phyloP scores from a whole-genome alignment of 768 basidiomycete species.

The Pulveroboletus sp. region DNA sequence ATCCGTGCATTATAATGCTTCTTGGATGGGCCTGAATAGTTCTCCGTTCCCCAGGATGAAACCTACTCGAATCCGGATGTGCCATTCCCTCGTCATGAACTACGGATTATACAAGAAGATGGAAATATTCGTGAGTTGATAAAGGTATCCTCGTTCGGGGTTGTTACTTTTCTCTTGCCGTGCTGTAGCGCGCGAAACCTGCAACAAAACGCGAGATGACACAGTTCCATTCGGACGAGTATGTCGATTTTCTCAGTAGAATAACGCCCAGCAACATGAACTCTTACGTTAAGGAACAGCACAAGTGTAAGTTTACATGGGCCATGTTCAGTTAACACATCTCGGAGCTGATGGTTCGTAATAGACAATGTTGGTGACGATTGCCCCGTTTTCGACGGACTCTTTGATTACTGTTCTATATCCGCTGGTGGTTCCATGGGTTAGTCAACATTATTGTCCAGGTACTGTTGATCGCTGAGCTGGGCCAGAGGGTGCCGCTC shows the following conservation, averaged over 20 bases:
- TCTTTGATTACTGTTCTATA: slow-evolving; percentile 99
- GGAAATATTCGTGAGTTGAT: slow-evolving; percentile 91
- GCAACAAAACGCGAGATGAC: slow-evolving; percentile 99
- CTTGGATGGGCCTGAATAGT: not conserved
- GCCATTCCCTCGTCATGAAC: slow-evolving; percentile 99
- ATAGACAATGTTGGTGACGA: slow-evolving; percentile 97
- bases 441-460: slow-evolving; percentile 36
- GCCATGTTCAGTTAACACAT: not conserved
- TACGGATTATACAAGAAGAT: slow-evolving; percentile 99
- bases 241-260: slow-evolving; percentile 92
- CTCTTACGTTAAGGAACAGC: slow-evolving; percentile 88
- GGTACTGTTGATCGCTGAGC: slow-evolving; percentile 4
- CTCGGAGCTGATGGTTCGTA: not conserved
- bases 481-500: slow-evolving; percentile 86
- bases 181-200: slow-evolving; percentile 87
- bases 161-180: not conserved
- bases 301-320: slow-evolving; percentile 66
- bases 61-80: slow-evolving; percentile 98
- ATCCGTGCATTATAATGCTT: not conserved
- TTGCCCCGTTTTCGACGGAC: slow-evolving; percentile 96
- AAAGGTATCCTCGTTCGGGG: not conserved
- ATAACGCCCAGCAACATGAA: slow-evolving; percentile 97
- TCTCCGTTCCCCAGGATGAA: slow-evolving; percentile 65
- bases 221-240: slow-evolving; percentile 98
- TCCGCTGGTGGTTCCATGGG: slow-evolving; percentile 99